phyloP scores from a whole-genome alignment of 1,284 basidiomycete genomes.

The Ceratobasidium papillatum region DNA sequence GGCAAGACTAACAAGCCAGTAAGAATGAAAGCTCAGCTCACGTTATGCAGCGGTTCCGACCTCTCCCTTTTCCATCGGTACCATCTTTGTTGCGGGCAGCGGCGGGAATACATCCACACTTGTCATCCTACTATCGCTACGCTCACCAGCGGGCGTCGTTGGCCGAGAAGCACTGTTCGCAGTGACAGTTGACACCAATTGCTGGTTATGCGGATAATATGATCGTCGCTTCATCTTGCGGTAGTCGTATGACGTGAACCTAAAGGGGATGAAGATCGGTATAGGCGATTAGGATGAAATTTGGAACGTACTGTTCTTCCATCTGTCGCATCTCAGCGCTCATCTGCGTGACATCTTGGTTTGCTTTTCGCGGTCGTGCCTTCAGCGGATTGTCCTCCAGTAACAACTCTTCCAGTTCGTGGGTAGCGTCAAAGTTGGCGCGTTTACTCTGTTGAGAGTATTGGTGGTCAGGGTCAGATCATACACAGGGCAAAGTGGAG shows the following conservation, averaged over 20 bases:
- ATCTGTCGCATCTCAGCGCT: constrained; percentile 94
- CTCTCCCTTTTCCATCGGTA: constrained; percentile 43
- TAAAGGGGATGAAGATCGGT: constrained; percentile 48
- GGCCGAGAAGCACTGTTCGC: constrained; percentile 42
- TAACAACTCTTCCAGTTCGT: constrained; percentile 94
- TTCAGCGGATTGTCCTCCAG: constrained; percentile 98
- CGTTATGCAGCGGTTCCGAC: constrained; percentile 22
- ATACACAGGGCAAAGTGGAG: constrained; percentile 12
- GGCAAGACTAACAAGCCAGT: background rate
- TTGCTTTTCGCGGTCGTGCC: constrained; percentile 89
- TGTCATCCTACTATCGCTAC: constrained; percentile 32
- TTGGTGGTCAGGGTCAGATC: constrained; percentile 47
- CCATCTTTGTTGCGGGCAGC: constrained; percentile 43
- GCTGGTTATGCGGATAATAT: constrained; percentile 82
- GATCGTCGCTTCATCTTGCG: constrained; percentile 68
- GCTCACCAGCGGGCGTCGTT: constrained; percentile 37
- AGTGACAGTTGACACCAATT: constrained; percentile 56
- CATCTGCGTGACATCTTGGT: constrained; percentile 84
- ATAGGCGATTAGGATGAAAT: background rate
- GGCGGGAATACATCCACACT: constrained; percentile 39
- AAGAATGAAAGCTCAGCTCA: background rate
- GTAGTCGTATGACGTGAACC: constrained; percentile 83
- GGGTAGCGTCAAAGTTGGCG: constrained; percentile 99
- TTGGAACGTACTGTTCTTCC: constrained; percentile 88
- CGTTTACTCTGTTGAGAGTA: constrained; percentile 78